Base-by-base conservation (phyloP, 2,329 filamentous ascomycete genomes). In the Exutisphaerella laricina region DNA sequence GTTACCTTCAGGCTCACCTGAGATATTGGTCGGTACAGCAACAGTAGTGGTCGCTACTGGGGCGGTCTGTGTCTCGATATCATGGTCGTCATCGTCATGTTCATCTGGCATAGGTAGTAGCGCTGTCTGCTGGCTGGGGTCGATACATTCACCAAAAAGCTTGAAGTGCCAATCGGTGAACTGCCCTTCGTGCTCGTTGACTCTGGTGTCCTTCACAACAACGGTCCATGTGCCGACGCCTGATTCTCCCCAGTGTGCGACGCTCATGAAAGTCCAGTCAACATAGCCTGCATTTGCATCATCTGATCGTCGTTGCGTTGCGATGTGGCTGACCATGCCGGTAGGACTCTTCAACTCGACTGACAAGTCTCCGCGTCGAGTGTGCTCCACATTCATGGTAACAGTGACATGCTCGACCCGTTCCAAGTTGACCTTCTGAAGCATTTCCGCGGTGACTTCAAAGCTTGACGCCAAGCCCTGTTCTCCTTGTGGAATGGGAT, bases 191-290 rank as follows among this genome's bases (percentile, higher is more conserved):
- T 84, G 71, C 4, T 84, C 75, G 61, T 98, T 96, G 46, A 83
- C 75, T 13, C 78, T 71, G 14, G 84, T 84, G 62, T 98, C 92
- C 58, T 88, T 92, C 58, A 97, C 80, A 38, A 96, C 72, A 28
- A 98, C 75, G 0, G 85, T 94, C 92, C 92, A 98, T 16, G 79
- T 89, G 39, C 92, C 92, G 44, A 89, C 66, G 46, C 88, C 89
- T 31, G 77, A 75, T 66, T 98, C 92, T 36, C 92, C 92, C 88
- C 89, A 98, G 64, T 98, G 92, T 51, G 83, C 89, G 26, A 98
- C 92, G 49, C 84, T 94, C 92, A 98, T 98, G 59, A 98, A 98
- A 0, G 90, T 97, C 92, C 92, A 98, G 67, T 97, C 88, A 26
- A 82, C 70, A 63, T 97, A 98, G 6, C 92, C 92, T 16, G 68